Evolutionary conservation across 495 filamentous ascomycete genomes (phyloP).

Genomic region (Penicillium dipodomyicola): DNA sequence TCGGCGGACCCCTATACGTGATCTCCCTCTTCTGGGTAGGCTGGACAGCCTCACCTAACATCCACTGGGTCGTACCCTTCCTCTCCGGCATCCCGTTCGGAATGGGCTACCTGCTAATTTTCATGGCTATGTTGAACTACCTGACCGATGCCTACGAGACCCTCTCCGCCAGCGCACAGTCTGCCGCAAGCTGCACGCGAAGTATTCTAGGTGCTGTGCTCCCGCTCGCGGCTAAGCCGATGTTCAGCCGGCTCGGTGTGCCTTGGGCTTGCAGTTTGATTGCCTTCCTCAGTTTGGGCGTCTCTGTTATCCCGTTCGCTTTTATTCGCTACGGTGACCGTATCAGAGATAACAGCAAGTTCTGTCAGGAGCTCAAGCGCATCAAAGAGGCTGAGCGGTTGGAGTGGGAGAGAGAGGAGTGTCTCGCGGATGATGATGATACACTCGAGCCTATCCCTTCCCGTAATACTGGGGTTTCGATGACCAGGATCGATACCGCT

Average conservation of each 20-base stretch:
- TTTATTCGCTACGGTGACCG: conserved; percentile 39
- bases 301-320: conserved; percentile 37
- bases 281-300: conserved; percentile 37
- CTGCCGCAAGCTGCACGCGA: conserved; percentile 40
- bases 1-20: conserved; percentile 40
- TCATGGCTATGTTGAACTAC: conserved; percentile 50
- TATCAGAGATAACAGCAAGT: conserved; percentile 37
- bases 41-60: conserved; percentile 37
- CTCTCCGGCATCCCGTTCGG: conserved; percentile 40
- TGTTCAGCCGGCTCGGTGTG: conserved; percentile 42
- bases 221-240: conserved; percentile 40
- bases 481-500: conserved; percentile 25
- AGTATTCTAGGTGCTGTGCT: conserved; percentile 43
- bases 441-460: conserved; percentile 17
- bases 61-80: conserved; percentile 43
- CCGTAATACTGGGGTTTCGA: conserved; percentile 11
- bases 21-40: conserved; percentile 42
- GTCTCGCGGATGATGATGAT: conserved; percentile 9
- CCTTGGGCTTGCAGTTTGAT: conserved; percentile 45
- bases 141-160: conserved; percentile 47
- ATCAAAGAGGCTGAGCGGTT: conserved; percentile 29
- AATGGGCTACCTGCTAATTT: conserved; percentile 42
- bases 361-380: conserved; percentile 40
- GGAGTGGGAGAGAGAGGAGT: conserved; percentile 23
- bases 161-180: conserved; percentile 43